A percentile compares a stretch with the other conserved stretches of the same genome.
Conservation (phyloP, 2,329 filamentous ascomycete genomes). For the Arachnomyces sp. region DNA sequence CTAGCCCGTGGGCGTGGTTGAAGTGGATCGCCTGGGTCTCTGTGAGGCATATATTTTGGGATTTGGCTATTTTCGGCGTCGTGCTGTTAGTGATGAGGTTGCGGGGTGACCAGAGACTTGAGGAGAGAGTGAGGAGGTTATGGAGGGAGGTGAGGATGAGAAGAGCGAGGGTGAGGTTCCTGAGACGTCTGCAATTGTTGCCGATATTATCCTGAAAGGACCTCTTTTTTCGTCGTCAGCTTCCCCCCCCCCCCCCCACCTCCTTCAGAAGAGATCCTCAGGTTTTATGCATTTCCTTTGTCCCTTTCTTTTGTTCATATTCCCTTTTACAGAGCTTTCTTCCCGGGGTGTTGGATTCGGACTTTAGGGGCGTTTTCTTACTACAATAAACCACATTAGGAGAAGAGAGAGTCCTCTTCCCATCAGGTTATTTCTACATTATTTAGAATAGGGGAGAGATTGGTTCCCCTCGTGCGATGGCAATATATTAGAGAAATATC, state of each 20-base stretch:
- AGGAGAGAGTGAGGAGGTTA: conserved; percentile 25
- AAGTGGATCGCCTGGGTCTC: conserved; percentile 62
- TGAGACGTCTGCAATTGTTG: conserved; percentile 17
- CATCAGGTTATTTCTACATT: too few relatives aligned
- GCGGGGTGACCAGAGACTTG: conserved; percentile 36
- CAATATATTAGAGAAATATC: too few relatives aligned
- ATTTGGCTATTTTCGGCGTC: conserved; percentile 49
- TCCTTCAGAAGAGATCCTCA: too few relatives aligned
- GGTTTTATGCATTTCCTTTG: not conserved
- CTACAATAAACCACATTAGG: conserved; percentile 17
- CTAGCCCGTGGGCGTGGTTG: conserved; percentile 61
- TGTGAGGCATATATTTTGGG: conserved; percentile 66
- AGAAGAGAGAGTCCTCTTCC: too few relatives aligned
- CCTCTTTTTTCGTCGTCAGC: not conserved
- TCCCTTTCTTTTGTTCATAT: conserved; percentile 1
- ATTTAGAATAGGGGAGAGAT: too few relatives aligned
- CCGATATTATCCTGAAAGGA: conserved; percentile 22
- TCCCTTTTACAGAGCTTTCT: conserved; percentile 3
- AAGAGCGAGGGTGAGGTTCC: conserved; percentile 21
- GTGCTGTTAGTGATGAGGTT: conserved; percentile 35
- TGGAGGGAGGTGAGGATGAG: conserved; percentile 27
- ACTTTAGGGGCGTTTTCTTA: conserved; percentile 11
- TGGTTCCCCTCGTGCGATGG: too few relatives aligned
- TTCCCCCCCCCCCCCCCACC: not conserved
- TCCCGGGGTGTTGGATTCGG: not conserved